Conservation (phyloP, 768 basidiomycete genomes). For the Tulasnella sp. region DNA sequence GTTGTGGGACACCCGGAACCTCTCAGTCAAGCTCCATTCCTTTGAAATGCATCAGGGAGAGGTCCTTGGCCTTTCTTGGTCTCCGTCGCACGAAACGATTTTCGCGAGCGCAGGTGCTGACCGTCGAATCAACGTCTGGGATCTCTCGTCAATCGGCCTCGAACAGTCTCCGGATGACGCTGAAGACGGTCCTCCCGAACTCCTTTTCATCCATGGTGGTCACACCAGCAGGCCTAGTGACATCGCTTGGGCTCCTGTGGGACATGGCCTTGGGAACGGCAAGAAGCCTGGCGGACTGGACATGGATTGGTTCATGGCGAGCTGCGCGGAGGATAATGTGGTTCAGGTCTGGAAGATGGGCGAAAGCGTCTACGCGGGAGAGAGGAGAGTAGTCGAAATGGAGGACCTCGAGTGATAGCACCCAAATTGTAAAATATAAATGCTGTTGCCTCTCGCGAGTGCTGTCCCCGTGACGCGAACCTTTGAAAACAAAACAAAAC, state of each 20-base stretch:
- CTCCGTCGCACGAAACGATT: slow-evolving; percentile 86
- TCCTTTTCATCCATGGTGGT: slow-evolving; percentile 95
- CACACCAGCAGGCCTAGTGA: slow-evolving; percentile 91
- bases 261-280: neutral
- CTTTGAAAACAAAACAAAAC: neutral
- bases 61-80: slow-evolving; percentile 93
- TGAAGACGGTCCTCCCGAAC: slow-evolving; percentile 96
- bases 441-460: neutral
- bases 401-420: slow-evolving; percentile 80
- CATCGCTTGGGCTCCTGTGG: slow-evolving; percentile 86
- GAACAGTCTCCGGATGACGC: slow-evolving; percentile 98
- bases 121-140: slow-evolving; percentile 93
- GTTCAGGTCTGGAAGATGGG: slow-evolving; percentile 98
- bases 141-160: slow-evolving; percentile 84
- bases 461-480: neutral
- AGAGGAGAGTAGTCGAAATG: slow-evolving; percentile 80
- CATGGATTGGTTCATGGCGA: slow-evolving; percentile 80
- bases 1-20: slow-evolving; percentile 72
- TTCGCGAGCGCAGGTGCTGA: slow-evolving; percentile 96
- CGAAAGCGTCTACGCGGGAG: slow-evolving; percentile 91
- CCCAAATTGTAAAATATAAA: neutral
- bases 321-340: slow-evolving; percentile 95
- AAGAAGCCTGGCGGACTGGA: slow-evolving; percentile 49
- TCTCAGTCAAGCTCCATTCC: slow-evolving; percentile 74
- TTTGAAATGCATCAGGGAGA: slow-evolving; percentile 96